Evolutionary conservation across 2,329 filamentous ascomycete genomes (phyloP).

Genomic region (Clonostachys sp.): DNA sequence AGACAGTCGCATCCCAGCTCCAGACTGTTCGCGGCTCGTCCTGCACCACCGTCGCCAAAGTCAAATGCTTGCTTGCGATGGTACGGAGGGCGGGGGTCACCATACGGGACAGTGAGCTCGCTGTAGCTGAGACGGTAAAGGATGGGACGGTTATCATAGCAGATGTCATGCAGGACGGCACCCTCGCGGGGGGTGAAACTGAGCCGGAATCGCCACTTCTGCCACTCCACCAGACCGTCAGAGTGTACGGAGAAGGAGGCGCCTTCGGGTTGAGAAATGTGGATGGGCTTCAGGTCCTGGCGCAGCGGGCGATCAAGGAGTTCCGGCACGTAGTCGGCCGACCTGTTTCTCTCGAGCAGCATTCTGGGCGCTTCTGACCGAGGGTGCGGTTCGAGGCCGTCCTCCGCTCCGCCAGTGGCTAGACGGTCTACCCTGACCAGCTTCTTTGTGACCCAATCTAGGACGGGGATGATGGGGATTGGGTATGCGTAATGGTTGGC

Average conservation of each 20-base stretch:
- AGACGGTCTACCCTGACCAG: slow-evolving; percentile 54
- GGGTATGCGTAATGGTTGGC: slow-evolving; percentile 61
- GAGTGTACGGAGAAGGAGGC: slow-evolving; percentile 56
- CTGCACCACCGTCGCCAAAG: slow-evolving; percentile 65
- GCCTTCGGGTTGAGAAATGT: slow-evolving; percentile 67
- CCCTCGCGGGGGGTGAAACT: slow-evolving; percentile 69
- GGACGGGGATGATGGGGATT: slow-evolving; percentile 53
- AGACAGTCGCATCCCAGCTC: slow-evolving; percentile 66
- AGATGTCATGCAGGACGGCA: slow-evolving; percentile 64
- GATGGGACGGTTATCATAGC: slow-evolving; percentile 60
- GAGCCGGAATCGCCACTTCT: slow-evolving; percentile 67
- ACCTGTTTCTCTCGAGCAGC: slow-evolving; percentile 34
- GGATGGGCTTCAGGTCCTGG: slow-evolving; percentile 61
- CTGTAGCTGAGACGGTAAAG: slow-evolving; percentile 63
- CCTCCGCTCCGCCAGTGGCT: slow-evolving; percentile 38
- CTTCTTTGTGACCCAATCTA: slow-evolving; percentile 50
- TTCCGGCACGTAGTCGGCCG: slow-evolving; percentile 44
- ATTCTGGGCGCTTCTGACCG: slow-evolving; percentile 32
- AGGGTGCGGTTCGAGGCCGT: slow-evolving; percentile 32
- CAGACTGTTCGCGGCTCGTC: slow-evolving; percentile 64
- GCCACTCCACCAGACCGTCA: slow-evolving; percentile 50
- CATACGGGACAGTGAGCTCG: slow-evolving; percentile 69
- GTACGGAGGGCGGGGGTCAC: slow-evolving; percentile 59
- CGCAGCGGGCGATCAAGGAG: slow-evolving; percentile 41
- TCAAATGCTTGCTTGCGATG: slow-evolving; percentile 70